Evolutionary conservation across 2,329 filamentous ascomycete genomes (phyloP), one percentile per base, ranked within the genome.

Genomic region (Microdochium bolleyi): DNA sequence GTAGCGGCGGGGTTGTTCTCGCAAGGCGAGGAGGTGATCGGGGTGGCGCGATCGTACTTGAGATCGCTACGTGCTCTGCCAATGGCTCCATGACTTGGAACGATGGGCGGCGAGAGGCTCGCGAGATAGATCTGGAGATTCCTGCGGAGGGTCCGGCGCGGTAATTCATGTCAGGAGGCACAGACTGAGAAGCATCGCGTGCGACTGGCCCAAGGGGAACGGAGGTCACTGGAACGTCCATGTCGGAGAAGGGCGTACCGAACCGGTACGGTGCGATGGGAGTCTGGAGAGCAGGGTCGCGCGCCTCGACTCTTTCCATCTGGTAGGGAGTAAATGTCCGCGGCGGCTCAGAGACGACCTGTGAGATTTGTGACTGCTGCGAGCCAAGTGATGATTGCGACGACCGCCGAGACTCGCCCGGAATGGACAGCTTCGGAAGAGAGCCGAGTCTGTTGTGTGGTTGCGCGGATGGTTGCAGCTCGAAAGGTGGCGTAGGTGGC

Each of bases 111-210:
- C 85, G 80, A 46, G 80, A 84, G 19, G 78, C 71, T 51, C 80
- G 78, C 49, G 79, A 82, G 58, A 77, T 72, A 44, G 75, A 76
- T 24, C 78, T 75, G 32, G 67, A 49, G 30, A 58, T 53, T 55
- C 61, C 54, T 61, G 56, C 67, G 62, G 54, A 64, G 54, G 65
- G 66, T 55, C 67, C 63, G 44, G 73, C 67, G 30, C 84, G 82
- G 74, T 87, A 96, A 66, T 83, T 85, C 91, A 96, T 96, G 71
- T 95, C 85, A 7, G 92, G 92, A 46, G 92, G 92, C 0, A 96
- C 92, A 4, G 92, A 96, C 68, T 96, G 90, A 24, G 90, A 95
- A 49, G 78, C 75, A 63, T 94, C 87, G 50, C 92, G 87, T 48
- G 86, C 78, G 30, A 95, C 76, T 7, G 88, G 88, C 0, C 86